Conservation (phyloP, 2,329 filamentous ascomycete species). For the Periconia sp. region DNA sequence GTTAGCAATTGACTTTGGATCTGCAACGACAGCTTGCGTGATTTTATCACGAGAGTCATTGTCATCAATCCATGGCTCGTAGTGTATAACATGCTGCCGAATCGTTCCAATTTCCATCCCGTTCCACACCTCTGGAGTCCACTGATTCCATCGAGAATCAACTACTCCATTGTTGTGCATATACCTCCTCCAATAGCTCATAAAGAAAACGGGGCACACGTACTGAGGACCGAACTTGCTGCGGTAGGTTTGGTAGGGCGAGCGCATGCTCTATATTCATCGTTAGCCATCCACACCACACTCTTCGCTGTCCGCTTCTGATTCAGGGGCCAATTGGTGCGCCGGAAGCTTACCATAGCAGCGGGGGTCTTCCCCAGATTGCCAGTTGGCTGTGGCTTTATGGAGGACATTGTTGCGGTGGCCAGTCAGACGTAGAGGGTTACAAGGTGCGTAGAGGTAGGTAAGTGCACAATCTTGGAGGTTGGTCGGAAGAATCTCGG, state of each 20-base stretch:
- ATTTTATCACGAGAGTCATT: not conserved
- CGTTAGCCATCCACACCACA: constrained; percentile 16
- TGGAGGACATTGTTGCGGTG: constrained; percentile 20
- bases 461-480: constrained; percentile 1
- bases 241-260: constrained; percentile 53
- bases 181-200: not conserved
- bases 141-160: not conserved
- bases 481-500: constrained; percentile 14
- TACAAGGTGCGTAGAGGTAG: constrained; percentile 11
- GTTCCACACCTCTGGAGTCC: not conserved
- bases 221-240: constrained; percentile 63
- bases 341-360: constrained; percentile 25
- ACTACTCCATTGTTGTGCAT: not conserved
- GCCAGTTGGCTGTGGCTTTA: constrained; percentile 6
- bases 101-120: not conserved
- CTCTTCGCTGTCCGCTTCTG: not conserved
- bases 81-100: not conserved
- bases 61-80: not conserved
- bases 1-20: constrained; percentile 14
- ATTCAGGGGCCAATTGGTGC: constrained; percentile 12
- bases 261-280: constrained; percentile 31
- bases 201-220: constrained; percentile 22
- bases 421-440: constrained; percentile 6
- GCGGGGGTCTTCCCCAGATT: constrained; percentile 31
- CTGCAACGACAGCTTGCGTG: not conserved